Evolutionary conservation across 176 grass and related monocot genomes (phyloP).

Genomic region (Zoysia pacifica): DNA sequence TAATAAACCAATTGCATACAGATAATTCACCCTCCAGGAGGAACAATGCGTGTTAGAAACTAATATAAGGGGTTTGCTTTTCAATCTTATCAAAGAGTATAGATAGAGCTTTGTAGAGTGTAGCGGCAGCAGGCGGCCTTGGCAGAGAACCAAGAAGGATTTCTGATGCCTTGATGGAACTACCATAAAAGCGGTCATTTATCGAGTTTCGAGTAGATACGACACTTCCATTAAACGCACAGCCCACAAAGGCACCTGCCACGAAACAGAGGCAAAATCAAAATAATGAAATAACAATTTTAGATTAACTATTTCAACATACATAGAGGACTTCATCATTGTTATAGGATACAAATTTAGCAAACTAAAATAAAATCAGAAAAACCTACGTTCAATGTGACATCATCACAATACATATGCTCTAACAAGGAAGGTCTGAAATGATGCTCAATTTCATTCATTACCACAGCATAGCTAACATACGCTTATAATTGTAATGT

Average conservation of each 20-base stretch:
- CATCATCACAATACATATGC: background rate
- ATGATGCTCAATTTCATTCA: conserved; percentile 23
- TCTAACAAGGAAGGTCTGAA: background rate
- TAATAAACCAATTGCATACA: conserved; percentile 15
- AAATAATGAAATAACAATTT: conserved; percentile 17
- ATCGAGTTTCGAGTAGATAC: conserved; percentile 61
- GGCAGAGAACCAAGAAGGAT: conserved; percentile 79
- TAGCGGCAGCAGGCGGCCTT: conserved; percentile 58
- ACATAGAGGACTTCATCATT: background rate
- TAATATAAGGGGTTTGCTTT: conserved; percentile 14
- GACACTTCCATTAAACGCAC: conserved; percentile 74
- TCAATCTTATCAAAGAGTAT: conserved; percentile 60
- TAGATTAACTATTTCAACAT: background rate
- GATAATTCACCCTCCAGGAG: conserved; percentile 10
- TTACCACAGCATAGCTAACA: background rate
- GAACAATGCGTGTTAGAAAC: conserved; percentile 19
- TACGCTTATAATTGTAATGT: background rate
- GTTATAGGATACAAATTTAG: background rate
- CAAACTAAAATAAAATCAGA: conserved; percentile 7
- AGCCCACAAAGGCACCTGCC: conserved; percentile 84
- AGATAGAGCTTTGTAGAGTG: conserved; percentile 71
- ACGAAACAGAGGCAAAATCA: conserved; percentile 19
- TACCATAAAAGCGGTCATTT: conserved; percentile 83
- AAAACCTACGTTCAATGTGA: background rate
- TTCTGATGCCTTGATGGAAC: conserved; percentile 62